Conservation (phyloP, 306 rosid genomes). For the Cicer arietinum region DNA sequence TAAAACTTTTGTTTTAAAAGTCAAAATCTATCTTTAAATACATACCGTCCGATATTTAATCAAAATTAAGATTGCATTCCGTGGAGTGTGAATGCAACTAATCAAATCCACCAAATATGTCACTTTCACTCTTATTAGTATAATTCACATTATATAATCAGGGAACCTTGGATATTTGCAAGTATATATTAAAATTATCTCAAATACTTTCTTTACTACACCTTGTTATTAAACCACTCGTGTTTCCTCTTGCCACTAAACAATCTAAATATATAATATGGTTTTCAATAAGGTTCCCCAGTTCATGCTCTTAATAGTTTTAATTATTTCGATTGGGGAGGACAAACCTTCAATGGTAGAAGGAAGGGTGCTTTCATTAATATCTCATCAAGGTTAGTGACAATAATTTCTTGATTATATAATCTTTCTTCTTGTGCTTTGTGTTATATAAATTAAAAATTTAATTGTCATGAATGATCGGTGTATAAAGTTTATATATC, state of each 20-base stretch:
- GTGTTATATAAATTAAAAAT: no score
- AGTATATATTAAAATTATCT: not conserved
- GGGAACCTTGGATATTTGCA: not conserved
- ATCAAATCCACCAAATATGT: not conserved
- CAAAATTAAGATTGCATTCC: no score
- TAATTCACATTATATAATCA: constrained; percentile 16
- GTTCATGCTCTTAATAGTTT: constrained; percentile 23
- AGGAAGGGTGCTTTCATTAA: constrained; percentile 49
- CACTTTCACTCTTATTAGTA: constrained; percentile 6
- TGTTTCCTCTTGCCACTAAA: not conserved
- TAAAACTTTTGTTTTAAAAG: no score
- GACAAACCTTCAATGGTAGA: constrained; percentile 37
- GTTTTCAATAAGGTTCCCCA: constrained; percentile 18
- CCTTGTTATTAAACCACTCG: constrained; percentile 3
- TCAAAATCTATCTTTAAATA: no score
- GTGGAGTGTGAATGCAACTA: no score
- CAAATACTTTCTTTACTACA: not conserved
- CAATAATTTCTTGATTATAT: not conserved
- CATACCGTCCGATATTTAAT: no score
- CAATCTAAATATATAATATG: constrained; percentile 8
- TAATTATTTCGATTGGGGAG: constrained; percentile 39
- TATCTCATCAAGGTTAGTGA: constrained; percentile 45
- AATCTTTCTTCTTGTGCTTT: no score
- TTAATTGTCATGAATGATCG: no score
- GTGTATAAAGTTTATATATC: no score